phyloP scores from a whole-genome alignment of 1,284 basidiomycete genomes.

The Microbotryomycetes sp. region DNA sequence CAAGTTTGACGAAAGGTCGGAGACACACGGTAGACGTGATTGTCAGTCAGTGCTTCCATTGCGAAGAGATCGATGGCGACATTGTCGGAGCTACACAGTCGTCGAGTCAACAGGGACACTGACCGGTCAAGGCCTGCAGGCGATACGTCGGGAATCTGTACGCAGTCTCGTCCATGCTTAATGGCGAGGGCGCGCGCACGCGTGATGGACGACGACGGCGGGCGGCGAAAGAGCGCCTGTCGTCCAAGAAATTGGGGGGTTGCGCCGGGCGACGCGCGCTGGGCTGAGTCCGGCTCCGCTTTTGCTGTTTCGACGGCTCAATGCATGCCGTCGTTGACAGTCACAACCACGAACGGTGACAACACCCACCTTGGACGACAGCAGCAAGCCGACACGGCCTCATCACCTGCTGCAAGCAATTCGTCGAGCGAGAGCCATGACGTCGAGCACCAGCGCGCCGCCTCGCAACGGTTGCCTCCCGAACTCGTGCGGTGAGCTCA shows the following conservation, averaged over 20 bases:
- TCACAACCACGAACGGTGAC: no score
- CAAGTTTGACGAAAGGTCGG: not conserved
- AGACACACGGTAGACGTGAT: not conserved
- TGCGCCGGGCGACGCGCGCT: no score
- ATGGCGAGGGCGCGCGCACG: not conserved
- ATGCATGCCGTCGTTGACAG: no score
- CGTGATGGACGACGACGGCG: not conserved
- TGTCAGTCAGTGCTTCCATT: no score
- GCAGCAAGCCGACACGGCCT: no score
- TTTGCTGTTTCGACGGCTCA: no score
- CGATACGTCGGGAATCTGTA: slow-evolving; percentile 28
- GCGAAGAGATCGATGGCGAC: not conserved
- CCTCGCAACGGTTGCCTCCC: slow-evolving; percentile 14
- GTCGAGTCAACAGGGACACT: not conserved
- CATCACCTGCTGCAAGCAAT: no score
- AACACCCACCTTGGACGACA: no score
- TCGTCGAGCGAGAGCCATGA: no score
- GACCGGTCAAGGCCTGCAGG: slow-evolving; percentile 19
- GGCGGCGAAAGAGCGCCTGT: not conserved
- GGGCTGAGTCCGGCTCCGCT: no score
- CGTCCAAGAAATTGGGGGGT: no score
- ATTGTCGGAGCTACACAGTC: not conserved
- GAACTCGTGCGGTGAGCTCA: slow-evolving; percentile 15
- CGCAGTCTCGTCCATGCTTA: slow-evolving; percentile 21
- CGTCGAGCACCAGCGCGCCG: no score